phyloP scores from a whole-genome alignment of 257 asterid species.

The Primulina eburnea region DNA sequence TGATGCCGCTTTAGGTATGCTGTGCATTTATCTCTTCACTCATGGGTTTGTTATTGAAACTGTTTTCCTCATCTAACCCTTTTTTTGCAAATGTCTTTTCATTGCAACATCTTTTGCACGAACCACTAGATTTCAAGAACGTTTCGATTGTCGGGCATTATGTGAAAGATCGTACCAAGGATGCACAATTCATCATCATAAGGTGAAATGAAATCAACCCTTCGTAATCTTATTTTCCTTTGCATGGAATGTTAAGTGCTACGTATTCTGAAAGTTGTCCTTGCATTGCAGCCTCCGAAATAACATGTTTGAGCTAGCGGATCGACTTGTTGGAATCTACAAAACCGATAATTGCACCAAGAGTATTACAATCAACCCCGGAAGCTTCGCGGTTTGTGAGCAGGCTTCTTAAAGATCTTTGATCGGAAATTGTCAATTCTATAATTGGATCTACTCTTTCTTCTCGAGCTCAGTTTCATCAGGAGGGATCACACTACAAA shows the following conservation, averaged over 20 bases:
- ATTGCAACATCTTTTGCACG: neutral
- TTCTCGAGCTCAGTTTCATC: too few species aligned
- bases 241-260: neutral
- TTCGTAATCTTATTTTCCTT: neutral
- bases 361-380: conserved; percentile 89
- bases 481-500: too few species aligned
- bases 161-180: conserved; percentile 97
- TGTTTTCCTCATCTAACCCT: conserved; percentile 1
- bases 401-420: conserved; percentile 36
- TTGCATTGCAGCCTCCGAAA: conserved; percentile 69
- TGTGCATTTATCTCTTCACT: neutral
- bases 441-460: too few species aligned
- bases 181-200: conserved; percentile 94
- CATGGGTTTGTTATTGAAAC: neutral
- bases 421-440: too few species aligned
- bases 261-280: neutral
- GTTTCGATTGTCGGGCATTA: conserved; percentile 98
- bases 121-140: conserved; percentile 77
- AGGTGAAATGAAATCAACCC: conserved; percentile 42
- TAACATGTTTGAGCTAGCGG: conserved; percentile 95
- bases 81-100: neutral
- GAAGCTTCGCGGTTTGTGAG: conserved; percentile 81
- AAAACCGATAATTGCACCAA: conserved; percentile 98
- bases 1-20: conserved; percentile 91
- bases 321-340: conserved; percentile 88